These are phyloP conservation scores for Paramecium octaurelia DNA, from an alignment of 73 alveolate species.

Conservation along the genomic window DNA sequence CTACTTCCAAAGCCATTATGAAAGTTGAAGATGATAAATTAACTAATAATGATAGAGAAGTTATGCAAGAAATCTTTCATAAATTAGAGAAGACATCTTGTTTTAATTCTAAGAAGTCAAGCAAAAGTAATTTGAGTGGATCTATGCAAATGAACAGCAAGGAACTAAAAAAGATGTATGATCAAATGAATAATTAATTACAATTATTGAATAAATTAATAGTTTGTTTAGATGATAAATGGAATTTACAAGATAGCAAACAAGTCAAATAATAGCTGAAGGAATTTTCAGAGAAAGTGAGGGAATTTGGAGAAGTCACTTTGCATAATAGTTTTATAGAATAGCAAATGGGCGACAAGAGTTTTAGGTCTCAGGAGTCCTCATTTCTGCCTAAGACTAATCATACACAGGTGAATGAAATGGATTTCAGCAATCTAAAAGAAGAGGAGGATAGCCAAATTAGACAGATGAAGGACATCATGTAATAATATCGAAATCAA, in stretches of 20 bases:
- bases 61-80: background rate
- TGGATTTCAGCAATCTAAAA: background rate
- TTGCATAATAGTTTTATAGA: background rate
- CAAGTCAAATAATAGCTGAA: background rate
- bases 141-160: background rate
- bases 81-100: background rate
- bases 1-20: background rate
- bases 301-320: background rate
- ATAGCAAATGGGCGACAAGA: background rate
- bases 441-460: background rate
- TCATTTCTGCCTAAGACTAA: background rate
- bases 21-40: background rate
- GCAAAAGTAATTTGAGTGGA: background rate
- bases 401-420: background rate
- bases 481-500: background rate
- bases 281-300: background rate
- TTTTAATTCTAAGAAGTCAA: background rate
- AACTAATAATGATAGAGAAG: background rate
- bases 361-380: background rate
- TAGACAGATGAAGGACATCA: background rate
- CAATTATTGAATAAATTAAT: background rate
- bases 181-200: background rate
- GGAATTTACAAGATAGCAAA: background rate
- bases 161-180: background rate
- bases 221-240: background rate